These are phyloP conservation scores for Pezicula rhizophila DNA, from an alignment of 2,329 filamentous ascomycete species.

Conservation along the genomic window DNA sequence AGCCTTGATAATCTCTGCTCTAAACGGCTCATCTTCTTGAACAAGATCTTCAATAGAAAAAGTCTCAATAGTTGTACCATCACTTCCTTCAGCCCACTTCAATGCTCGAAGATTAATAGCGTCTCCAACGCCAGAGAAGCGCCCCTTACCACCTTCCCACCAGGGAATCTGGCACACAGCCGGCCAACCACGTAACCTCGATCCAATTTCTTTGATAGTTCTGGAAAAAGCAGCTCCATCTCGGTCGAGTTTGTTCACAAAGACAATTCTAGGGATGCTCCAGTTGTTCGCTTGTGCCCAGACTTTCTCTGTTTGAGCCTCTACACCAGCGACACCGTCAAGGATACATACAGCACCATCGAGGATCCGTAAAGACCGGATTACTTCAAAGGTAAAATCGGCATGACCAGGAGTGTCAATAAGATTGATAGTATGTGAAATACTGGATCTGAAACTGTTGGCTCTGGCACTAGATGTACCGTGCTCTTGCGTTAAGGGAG, in stretches of 20 bases:
- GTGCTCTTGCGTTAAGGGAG: constrained; percentile 39
- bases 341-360: constrained; percentile 91
- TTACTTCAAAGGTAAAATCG: constrained; percentile 94
- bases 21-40: constrained; percentile 41
- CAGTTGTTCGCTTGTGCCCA: constrained; percentile 88
- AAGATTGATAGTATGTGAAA: constrained; percentile 71
- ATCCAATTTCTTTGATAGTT: constrained; percentile 79
- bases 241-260: constrained; percentile 80
- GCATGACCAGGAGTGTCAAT: constrained; percentile 97
- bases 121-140: constrained; percentile 80
- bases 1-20: constrained; percentile 66
- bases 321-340: constrained; percentile 87
- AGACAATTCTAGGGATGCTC: constrained; percentile 74
- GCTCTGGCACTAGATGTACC: constrained; percentile 19
- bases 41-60: constrained; percentile 49
- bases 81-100: constrained; percentile 61
- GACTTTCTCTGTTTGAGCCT: constrained; percentile 94
- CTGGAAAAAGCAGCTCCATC: constrained; percentile 77
- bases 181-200: constrained; percentile 75
- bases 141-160: constrained; percentile 70
- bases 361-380: constrained; percentile 80
- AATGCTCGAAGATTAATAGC: constrained; percentile 70
- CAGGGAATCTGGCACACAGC: constrained; percentile 92
- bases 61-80: constrained; percentile 56
- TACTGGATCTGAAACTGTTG: constrained; percentile 42